These are phyloP conservation scores for Epipyxis sp. DNA, from an alignment of 108 stramenopile genomes.

Conservation along the genomic window DNA sequence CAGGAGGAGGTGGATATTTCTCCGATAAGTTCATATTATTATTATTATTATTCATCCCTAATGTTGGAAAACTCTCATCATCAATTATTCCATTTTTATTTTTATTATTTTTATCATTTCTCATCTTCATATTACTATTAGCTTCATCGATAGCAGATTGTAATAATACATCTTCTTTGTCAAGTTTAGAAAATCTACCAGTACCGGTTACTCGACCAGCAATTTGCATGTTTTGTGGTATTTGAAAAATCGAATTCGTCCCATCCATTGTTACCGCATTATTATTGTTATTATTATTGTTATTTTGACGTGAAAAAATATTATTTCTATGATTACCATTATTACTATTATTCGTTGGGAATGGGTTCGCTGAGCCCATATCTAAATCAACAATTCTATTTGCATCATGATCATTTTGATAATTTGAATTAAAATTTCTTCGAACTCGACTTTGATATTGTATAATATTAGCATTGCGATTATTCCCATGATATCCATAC, in stretches of 20 bases:
- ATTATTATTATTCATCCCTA: no score
- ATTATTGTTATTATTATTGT: neutral
- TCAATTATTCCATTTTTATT: no score
- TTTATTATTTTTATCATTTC: no score
- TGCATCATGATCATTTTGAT: no score
- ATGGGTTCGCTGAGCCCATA: slow-evolving; percentile 4
- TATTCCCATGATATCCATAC: neutral
- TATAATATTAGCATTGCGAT: neutral
- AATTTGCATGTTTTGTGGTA: neutral
- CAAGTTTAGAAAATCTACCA: neutral
- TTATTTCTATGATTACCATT: neutral
- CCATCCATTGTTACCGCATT: neutral
- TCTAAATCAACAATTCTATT: neutral
- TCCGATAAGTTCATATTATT: no score
- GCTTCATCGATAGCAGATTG: neutral
- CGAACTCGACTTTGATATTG: neutral
- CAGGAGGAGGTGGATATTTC: no score
- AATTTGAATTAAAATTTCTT: neutral
- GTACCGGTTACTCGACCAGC: slow-evolving; percentile 1
- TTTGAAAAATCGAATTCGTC: neutral
- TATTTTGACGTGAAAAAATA: neutral
- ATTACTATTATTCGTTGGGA: neutral
- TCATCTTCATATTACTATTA: neutral
- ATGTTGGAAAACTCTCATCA: no score
- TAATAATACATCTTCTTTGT: neutral